A percentile compares a stretch with the other conserved stretches of the same genome.
These are phyloP conservation scores for Monotropa hypopitys DNA, from an alignment of 179 eudicot species.

Conservation along the genomic window DNA sequence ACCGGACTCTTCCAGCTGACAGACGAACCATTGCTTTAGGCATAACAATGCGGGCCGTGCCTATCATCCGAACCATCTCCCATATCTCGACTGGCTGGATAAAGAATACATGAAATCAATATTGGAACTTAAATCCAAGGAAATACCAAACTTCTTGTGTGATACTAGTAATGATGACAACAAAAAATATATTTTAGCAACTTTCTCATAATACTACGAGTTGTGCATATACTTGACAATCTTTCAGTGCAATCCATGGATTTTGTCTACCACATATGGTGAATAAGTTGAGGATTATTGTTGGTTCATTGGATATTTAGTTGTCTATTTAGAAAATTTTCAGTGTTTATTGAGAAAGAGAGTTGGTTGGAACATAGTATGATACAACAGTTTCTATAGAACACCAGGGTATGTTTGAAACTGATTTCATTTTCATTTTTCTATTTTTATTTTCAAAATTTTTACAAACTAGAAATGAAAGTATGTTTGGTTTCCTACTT, in stretches of 20 bases:
- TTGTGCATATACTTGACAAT: background rate
- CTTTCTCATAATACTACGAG: background rate
- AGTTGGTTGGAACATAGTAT: background rate
- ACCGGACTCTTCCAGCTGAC: constrained; percentile 84
- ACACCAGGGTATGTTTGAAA: no score
- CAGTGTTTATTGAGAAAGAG: background rate
- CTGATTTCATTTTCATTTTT: background rate
- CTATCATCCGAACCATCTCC: constrained; percentile 98
- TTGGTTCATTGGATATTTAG: background rate
- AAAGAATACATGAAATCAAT: background rate
- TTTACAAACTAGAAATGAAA: no score
- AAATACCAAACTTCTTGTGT: background rate
- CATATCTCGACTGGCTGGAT: constrained; percentile 89
- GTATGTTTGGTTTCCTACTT: no score
- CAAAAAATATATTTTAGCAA: background rate
- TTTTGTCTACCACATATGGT: background rate
- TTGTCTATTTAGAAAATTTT: background rate
- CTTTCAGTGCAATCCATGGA: background rate
- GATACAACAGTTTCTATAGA: background rate
- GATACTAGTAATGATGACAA: background rate
- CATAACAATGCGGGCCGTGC: constrained; percentile 87
- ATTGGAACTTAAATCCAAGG: background rate
- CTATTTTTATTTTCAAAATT: no score
- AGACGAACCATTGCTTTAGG: constrained; percentile 93
- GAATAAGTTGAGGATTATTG: background rate